Conservation (phyloP, 352 stramenopile genomes). For the Aphanomyces euteiches region DNA sequence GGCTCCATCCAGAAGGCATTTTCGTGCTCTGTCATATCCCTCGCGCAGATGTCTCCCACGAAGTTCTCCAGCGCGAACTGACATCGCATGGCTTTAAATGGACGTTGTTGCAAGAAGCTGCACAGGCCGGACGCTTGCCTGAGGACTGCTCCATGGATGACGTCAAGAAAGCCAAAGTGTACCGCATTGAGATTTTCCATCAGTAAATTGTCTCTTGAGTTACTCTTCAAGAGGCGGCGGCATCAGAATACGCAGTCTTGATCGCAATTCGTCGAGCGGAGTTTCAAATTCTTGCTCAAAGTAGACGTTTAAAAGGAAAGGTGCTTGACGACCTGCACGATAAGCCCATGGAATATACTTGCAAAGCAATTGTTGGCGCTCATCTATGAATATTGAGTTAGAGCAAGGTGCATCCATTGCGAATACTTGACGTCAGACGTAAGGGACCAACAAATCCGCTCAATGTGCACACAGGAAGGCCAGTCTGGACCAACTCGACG, state of each 20-base stretch:
- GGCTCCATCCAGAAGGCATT: constrained; percentile 26
- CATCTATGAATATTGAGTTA: constrained; percentile 31
- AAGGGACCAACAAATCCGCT: constrained; percentile 88
- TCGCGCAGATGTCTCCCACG: constrained; percentile 63
- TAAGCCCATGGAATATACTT: constrained; percentile 94
- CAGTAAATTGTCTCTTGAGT: not conserved
- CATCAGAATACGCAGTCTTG: constrained; percentile 39
- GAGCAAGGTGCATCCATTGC: constrained; percentile 3
- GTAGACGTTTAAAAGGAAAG: constrained; percentile 91
- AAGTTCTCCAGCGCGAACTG: constrained; percentile 50
- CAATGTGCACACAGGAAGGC: constrained; percentile 92
- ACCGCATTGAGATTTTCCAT: constrained; percentile 39
- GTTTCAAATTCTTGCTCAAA: constrained; percentile 95
- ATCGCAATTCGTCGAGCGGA: constrained; percentile 80
- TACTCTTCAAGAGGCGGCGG: not conserved
- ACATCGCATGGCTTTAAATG: constrained; percentile 42
- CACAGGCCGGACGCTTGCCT: constrained; percentile 31
- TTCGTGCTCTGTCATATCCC: constrained; percentile 72
- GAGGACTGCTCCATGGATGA: constrained; percentile 60
- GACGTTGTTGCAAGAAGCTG: constrained; percentile 34
- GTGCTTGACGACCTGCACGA: constrained; percentile 56
- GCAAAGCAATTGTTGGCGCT: constrained; percentile 72
- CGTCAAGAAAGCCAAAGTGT: constrained; percentile 50
- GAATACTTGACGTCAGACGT: constrained; percentile 52
- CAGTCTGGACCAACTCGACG: constrained; percentile 95